Percentiles rank a stretch among this genome's conserved stretches.
Conservation (phyloP, 768 basidiomycete genomes). For the Strobilomyces dryophilus region DNA sequence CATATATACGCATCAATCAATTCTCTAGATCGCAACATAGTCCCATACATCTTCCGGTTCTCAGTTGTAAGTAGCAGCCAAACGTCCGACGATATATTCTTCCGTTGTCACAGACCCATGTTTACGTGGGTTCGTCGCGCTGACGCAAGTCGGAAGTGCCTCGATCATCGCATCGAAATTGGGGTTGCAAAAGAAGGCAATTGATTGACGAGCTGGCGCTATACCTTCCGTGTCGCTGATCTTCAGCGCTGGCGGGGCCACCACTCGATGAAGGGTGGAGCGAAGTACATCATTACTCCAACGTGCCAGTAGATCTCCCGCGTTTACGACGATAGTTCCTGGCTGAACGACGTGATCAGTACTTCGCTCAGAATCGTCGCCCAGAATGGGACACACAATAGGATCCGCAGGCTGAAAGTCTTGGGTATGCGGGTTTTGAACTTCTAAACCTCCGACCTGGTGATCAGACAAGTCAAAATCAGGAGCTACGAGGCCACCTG, state of each 20-base stretch:
- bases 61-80: constrained; percentile 56
- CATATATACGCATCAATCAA: constrained; percentile 11
- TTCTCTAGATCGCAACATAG: constrained; percentile 5
- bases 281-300: constrained; percentile 82
- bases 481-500: not conserved
- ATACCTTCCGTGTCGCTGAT: constrained; percentile 47
- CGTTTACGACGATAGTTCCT: constrained; percentile 78
- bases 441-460: constrained; percentile 79
- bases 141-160: constrained; percentile 61
- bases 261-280: constrained; percentile 81
- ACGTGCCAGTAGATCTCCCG: constrained; percentile 74
- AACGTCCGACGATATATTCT: constrained; percentile 70
- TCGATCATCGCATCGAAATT: constrained; percentile 64
- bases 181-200: constrained; percentile 87
- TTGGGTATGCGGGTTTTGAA: constrained; percentile 74
- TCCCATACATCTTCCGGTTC: not conserved
- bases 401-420: constrained; percentile 69
- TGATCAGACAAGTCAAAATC: constrained; percentile 1
- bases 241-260: constrained; percentile 57
- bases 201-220: constrained; percentile 68
- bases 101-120: constrained; percentile 71
- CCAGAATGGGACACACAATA: constrained; percentile 47
- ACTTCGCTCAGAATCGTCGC: not conserved
- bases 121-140: constrained; percentile 47
- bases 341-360: constrained; percentile 41